Conservation (phyloP, 768 basidiomycete genomes). For the Guyanaporus albipodus region DNA sequence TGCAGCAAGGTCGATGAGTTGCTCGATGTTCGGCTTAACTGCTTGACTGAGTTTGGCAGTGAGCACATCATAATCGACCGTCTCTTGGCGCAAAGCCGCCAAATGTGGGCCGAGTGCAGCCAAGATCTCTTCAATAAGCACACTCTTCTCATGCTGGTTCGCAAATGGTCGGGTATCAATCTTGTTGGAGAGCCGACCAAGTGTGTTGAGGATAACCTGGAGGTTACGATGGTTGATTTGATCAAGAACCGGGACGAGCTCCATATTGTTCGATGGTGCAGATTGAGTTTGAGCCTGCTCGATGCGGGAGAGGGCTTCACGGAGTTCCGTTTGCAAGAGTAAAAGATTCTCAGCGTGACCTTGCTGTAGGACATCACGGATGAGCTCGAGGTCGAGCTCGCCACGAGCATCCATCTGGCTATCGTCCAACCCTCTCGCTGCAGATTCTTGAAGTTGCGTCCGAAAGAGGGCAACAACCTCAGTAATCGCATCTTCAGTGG, state of each 20-base stretch:
- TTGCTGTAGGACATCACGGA: slow-evolving; percentile 66
- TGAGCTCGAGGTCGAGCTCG: slow-evolving; percentile 73
- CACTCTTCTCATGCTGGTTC: slow-evolving; percentile 49
- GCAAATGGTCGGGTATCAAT: slow-evolving; percentile 33
- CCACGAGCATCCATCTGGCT: slow-evolving; percentile 68
- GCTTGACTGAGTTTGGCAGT: slow-evolving; percentile 76
- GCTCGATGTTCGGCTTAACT: slow-evolving; percentile 84
- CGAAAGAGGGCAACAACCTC: slow-evolving; percentile 69
- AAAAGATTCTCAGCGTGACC: slow-evolving; percentile 59
- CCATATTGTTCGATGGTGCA: slow-evolving; percentile 20
- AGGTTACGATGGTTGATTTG: slow-evolving; percentile 55
- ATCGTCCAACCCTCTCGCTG: slow-evolving; percentile 53
- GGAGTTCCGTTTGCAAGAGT: slow-evolving; percentile 58
- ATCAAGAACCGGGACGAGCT: slow-evolving; percentile 49
- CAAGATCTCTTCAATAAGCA: slow-evolving; percentile 59
- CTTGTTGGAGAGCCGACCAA: slow-evolving; percentile 43
- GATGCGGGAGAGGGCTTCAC: slow-evolving; percentile 44
- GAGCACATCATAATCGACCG: slow-evolving; percentile 74
- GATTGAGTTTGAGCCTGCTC: slow-evolving; percentile 24
- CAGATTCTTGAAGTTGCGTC: slow-evolving; percentile 61
- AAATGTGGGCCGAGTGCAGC: slow-evolving; percentile 57
- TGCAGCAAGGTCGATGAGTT: slow-evolving; percentile 83
- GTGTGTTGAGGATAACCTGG: slow-evolving; percentile 55
- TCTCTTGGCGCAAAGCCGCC: slow-evolving; percentile 55
- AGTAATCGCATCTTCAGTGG: slow-evolving; percentile 58